Evolutionary conservation across 179 eudicot species (phyloP), one percentile per base, ranked within the genome.

Genomic region (Beta corolliflora): DNA sequence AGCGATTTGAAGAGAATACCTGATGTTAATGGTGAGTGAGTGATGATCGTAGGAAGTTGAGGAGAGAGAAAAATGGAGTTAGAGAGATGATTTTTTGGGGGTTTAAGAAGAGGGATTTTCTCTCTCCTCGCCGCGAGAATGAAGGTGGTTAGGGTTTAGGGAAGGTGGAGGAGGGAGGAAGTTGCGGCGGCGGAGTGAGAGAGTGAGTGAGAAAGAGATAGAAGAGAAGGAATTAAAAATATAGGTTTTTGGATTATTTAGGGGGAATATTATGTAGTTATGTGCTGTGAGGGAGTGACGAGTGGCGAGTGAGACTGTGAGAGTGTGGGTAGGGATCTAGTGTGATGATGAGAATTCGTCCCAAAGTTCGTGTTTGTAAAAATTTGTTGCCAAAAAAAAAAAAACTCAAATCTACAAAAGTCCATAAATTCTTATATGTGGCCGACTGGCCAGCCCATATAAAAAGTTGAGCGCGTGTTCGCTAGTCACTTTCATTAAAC

Each of bases 51-150:
- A 16, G 46, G 50, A 65, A 61, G 36, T 25, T 46, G 18, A 25
- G 55, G 72, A 64, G 46, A 48, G 70, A 46, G 25, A 46, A 54
- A 53, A 23, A 10, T 9, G 45, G 16, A 45, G 15, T 44, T 45
- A 41, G 45, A 67, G n/a, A 29, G 11, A 5, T 15, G 44, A 41
- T 16, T 14, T 2, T 5, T 36, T 36, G 41, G 41, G 21, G 77
- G 10, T 13, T 36, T 7, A 11, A 31, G 29, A 29, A 16, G 0
- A 36, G 46, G 25, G 50, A 15, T 9, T 65, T 67, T 77, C 72
- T 77, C 79, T 77, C 79, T 77, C 79, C 71, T 77, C 58, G 59
- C 79, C 79, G 79, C 3, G 61, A 52, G 23, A 44, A 53, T 5
- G 71, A 45, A 3, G 80, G 50, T 65, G 15, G 65, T 67, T 78